Base-by-base conservation (phyloP, 257 asterid genomes). In the Leptodermis oblonga region DNA sequence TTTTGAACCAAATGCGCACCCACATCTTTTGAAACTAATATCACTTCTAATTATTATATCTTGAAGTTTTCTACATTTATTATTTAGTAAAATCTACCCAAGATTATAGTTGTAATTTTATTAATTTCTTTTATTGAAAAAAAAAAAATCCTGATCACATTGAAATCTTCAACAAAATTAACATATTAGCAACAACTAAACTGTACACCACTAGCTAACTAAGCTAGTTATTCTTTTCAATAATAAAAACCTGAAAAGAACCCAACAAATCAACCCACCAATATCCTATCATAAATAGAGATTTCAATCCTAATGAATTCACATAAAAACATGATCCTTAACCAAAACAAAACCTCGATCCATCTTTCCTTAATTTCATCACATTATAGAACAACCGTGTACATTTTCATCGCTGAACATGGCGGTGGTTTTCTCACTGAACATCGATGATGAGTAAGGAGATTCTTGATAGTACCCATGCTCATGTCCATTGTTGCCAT, bases 401-500 rank as follows among this genome's bases (percentile, higher is more conserved):
- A 87, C 83, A 65, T 88, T 87, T 30, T 88, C 96, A 31, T 88
- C 96, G 17, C 90, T 91, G 60, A 91, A 91, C 74, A 88, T 79
- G 70, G 81, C 72, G 20, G 82, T 55, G 1, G 86, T 53, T 18
- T 41, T 77, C 11, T 82, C 84, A 30, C 78, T 77, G 0, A 86
- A 12, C 48, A 83, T 9, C 4, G 14, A 45, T 0, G 70, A 60
- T 1, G 88, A 70, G 61, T 70, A 73, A 51, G 86, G 95, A 15
- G 84, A 82, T 59, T 84, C 82, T 51, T 75, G 86, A 65, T 86
- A 84, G 83, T 83, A 81, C 25, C 91, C 90, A 9, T 86, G 79
- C 36, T 82, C 80, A 42, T 83, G 87, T 22, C 92, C 89, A 12
- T 76, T 81, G 79, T 83, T 82, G 37, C 92, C 89, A n/a, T 85